These are phyloP conservation scores for Phytophthora megakarya DNA, from an alignment of 352 stramenopile genomes.

Conservation along the genomic window DNA sequence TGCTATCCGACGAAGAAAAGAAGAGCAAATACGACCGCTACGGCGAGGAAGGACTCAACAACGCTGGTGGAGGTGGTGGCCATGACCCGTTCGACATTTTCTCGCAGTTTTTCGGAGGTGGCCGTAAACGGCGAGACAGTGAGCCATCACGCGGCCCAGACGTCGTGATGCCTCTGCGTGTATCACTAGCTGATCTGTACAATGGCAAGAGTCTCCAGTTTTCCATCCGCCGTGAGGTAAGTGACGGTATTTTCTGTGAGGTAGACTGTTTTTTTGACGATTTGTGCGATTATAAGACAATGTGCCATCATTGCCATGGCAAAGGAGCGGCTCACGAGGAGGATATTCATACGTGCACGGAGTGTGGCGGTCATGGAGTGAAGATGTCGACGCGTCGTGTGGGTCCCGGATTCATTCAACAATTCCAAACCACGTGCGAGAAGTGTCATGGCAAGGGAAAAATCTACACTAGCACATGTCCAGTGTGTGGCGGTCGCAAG, in stretches of 20 bases:
- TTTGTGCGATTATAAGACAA: constrained; percentile 42
- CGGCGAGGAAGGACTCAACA: constrained; percentile 86
- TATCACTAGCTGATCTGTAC: constrained; percentile 97
- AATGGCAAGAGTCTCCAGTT: constrained; percentile 95
- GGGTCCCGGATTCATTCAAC: constrained; percentile 82
- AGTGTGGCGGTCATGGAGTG: constrained; percentile 94
- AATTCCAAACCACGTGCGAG: constrained; percentile 87
- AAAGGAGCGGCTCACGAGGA: constrained; percentile 90
- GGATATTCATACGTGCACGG: constrained; percentile 87
- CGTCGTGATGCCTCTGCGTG: constrained; percentile 87
- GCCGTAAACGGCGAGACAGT: constrained; percentile 43
- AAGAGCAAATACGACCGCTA: constrained; percentile 91
- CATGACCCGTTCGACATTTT: constrained; percentile 85
- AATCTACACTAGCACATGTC: constrained; percentile 93
- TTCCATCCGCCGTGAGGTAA: constrained; percentile 87
- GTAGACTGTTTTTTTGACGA: background rate
- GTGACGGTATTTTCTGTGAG: background rate
- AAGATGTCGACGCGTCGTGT: constrained; percentile 85
- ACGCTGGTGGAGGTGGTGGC: constrained; percentile 49
- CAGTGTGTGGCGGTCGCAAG: constrained; percentile 81
- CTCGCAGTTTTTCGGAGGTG: constrained; percentile 75
- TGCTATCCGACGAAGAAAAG: constrained; percentile 92
- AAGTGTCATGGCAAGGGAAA: constrained; percentile 94
- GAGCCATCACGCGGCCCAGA: constrained; percentile 72
- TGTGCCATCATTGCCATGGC: constrained; percentile 95